Evolutionary conservation across 2,329 filamentous ascomycete species (phyloP), one percentile per base, ranked within the genome.

Genomic region (Pyrenochaeta sp.): DNA sequence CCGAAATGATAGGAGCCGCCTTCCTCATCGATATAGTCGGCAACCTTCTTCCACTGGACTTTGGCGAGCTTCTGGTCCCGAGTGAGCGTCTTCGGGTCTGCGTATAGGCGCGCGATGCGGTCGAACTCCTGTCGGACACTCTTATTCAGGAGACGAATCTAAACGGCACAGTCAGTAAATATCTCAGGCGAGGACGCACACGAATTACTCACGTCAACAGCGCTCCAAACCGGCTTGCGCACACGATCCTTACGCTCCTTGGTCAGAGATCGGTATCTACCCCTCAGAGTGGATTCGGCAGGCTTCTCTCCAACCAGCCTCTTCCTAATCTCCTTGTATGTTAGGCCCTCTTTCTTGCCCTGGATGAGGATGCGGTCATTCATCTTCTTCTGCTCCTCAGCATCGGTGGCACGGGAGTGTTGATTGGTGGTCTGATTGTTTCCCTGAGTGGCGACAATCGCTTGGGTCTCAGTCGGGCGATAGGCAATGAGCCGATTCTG

Each of bases 241-340:
- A 88, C 81, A 5, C 88, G 76, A 43, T 82, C 77, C 22, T 79
- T 75, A 55, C 82, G 82, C 9, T 72, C 69, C 72, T 89, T 89
- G 6, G 82, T 88, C 57, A 90, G 67, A 2, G 79, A 82, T 4
- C 88, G 77, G 55, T 81, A 84, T 0, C 87, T 79, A 0, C 88
- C 88, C 10, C 88, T 79, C 24, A 92, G 75, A 0, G 88, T 91
- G 8, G 86, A 88, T 69, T 89, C 87, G 1, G 86, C 84, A 57
- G 88, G 85, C 0, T 64, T 69, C 51, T 86, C 86, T 1, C 75
- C 71, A 7, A 84, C 68, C 10, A 84, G 81, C 13, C 71, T 60
- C 6, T 63, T 56, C 24, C 79, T 79, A 58, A 90, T 89, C 45
- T 87, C 77, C 40, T 78, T 80, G 69, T 89, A 90, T 0, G 85